Evolutionary conservation across 164 flowering plant genomes (phyloP).

Genomic region (Vitis amurensis): DNA sequence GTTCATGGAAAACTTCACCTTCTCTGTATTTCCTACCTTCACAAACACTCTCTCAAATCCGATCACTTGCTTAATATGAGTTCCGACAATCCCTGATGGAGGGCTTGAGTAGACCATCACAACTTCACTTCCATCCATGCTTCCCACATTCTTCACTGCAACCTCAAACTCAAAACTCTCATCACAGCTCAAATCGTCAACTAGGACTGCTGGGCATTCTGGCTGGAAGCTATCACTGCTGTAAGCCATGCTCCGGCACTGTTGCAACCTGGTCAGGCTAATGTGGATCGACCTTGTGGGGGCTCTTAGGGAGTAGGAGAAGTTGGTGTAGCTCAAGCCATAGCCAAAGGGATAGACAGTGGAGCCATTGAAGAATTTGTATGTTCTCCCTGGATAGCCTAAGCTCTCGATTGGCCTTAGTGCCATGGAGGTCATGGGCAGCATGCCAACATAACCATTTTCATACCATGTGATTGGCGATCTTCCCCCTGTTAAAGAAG

Average conservation of each 20-base stretch:
- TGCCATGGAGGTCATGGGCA: constrained; percentile 35
- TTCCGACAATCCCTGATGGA: constrained; percentile 5
- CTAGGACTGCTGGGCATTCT: no score
- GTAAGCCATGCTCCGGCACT: no score
- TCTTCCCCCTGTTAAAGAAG: constrained; percentile 18
- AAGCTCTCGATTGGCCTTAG: constrained; percentile 21
- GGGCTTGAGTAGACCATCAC: constrained; percentile 12
- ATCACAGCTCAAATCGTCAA: no score
- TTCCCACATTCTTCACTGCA: no score
- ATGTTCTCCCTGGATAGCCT: constrained; percentile 40
- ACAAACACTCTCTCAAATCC: neutral
- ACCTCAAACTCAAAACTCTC: no score
- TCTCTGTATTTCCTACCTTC: neutral
- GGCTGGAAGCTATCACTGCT: no score
- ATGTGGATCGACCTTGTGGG: neutral
- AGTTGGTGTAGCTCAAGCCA: constrained; percentile 30
- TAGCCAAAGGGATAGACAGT: constrained; percentile 33
- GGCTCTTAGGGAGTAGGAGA: constrained; percentile 15
- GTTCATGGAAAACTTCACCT: constrained; percentile 14
- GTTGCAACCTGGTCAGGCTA: no score
- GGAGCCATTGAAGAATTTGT: constrained; percentile 32
- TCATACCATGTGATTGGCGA: constrained; percentile 14
- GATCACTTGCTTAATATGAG: constrained; percentile 5
- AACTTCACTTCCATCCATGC: neutral
- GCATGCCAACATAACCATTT: constrained; percentile 10